These are phyloP conservation scores for Chloranthus sessilifolius DNA, from an alignment of 164 flowering plant genomes.

Conservation along the genomic window DNA sequence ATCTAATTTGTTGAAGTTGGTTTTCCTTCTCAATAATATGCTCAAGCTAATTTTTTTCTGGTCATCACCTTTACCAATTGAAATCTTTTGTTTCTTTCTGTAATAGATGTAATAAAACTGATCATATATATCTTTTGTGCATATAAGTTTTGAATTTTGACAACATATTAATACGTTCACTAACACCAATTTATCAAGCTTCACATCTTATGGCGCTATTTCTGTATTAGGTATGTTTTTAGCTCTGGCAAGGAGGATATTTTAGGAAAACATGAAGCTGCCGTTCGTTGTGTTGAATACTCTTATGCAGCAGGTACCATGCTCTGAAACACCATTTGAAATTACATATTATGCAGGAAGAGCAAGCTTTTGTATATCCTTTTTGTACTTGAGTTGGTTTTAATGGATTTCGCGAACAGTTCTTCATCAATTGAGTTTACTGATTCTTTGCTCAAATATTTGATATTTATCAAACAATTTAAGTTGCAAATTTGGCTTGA, in stretches of 20 bases:
- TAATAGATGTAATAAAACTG: neutral
- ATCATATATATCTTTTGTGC: neutral
- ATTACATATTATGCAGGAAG: neutral
- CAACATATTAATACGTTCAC: neutral
- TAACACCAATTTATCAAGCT: slow-evolving; percentile 5
- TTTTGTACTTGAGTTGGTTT: neutral
- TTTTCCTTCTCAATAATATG: too few relatives aligned
- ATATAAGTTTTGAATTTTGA: neutral
- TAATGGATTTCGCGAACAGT: too few relatives aligned
- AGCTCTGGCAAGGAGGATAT: slow-evolving; percentile 76
- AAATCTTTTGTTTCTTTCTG: neutral
- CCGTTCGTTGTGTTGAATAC: slow-evolving; percentile 93
- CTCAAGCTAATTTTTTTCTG: neutral
- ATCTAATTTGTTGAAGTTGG: too few relatives aligned
- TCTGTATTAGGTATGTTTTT: slow-evolving; percentile 66
- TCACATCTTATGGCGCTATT: neutral
- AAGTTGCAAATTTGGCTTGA: too few relatives aligned
- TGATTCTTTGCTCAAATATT: too few relatives aligned
- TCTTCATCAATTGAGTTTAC: too few relatives aligned
- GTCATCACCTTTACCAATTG: neutral
- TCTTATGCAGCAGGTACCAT: slow-evolving; percentile 84
- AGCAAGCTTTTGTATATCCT: neutral
- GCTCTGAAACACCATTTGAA: too few relatives aligned
- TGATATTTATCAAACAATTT: too few relatives aligned
- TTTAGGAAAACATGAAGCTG: slow-evolving; percentile 89